These are phyloP conservation scores for Zymoseptoria tritici DNA, from an alignment of 2,329 filamentous ascomycete genomes.

Conservation along the genomic window DNA sequence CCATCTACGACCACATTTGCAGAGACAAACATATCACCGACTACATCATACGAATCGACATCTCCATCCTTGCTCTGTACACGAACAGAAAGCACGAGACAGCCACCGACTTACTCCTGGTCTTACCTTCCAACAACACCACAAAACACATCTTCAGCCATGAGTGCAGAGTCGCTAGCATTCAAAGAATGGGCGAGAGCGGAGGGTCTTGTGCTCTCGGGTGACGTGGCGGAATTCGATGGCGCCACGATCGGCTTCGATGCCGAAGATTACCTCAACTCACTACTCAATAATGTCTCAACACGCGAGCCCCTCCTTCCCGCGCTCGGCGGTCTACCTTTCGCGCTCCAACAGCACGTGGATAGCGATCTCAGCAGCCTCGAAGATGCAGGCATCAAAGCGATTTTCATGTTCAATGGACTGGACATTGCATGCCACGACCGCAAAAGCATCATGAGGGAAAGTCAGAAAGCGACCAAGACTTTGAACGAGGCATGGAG, in stretches of 20 bases:
- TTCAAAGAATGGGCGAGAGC: slow-evolving; percentile 16
- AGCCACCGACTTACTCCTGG: neutral
- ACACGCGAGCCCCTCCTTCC: slow-evolving; percentile 81
- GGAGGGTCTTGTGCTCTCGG: slow-evolving; percentile 7
- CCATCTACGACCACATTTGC: neutral
- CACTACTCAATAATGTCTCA: slow-evolving; percentile 61
- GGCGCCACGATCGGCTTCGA: slow-evolving; percentile 29
- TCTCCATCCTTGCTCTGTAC: neutral
- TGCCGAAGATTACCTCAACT: slow-evolving; percentile 78
- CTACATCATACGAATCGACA: neutral
- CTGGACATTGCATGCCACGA: slow-evolving; percentile 46
- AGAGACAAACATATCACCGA: neutral
- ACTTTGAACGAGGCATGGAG: slow-evolving; percentile 62
- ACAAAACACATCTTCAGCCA: neutral
- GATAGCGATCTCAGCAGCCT: slow-evolving; percentile 68
- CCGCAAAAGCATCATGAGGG: slow-evolving; percentile 19
- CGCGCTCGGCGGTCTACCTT: slow-evolving; percentile 80
- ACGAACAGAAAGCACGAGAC: neutral
- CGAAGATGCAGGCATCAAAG: slow-evolving; percentile 59
- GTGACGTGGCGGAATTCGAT: slow-evolving; percentile 21
- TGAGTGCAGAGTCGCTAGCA: slow-evolving; percentile 9
- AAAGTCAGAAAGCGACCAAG: slow-evolving; percentile 20
- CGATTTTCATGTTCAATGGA: slow-evolving; percentile 87
- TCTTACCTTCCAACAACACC: neutral
- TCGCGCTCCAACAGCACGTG: slow-evolving; percentile 65